phyloP scores from a whole-genome alignment of 2,329 filamentous ascomycete species.

The Xylaria polymorpha region DNA sequence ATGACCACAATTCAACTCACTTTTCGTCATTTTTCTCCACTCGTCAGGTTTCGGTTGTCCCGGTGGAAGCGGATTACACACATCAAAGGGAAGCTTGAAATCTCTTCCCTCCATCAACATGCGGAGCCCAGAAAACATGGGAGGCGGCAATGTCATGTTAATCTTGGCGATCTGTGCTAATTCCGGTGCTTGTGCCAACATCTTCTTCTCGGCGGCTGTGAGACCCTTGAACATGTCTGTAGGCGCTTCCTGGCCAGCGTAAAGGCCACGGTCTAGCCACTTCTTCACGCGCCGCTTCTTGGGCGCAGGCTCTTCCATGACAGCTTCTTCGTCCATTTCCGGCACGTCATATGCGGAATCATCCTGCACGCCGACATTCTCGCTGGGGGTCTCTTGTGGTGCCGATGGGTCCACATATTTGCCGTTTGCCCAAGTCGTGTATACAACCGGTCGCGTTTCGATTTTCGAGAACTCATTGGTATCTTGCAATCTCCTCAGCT shows the following conservation, averaged over 20 bases:
- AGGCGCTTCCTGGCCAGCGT: slow-evolving; percentile 79
- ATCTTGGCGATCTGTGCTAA: slow-evolving; percentile 59
- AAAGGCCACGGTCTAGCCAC: slow-evolving; percentile 85
- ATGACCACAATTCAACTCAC: slow-evolving; percentile 62
- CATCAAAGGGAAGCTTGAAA: slow-evolving; percentile 89
- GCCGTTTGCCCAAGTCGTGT: slow-evolving; percentile 73
- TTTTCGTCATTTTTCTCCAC: slow-evolving; percentile 92
- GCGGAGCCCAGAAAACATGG: slow-evolving; percentile 81
- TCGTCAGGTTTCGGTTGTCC: slow-evolving; percentile 93
- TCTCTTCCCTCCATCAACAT: slow-evolving; percentile 78
- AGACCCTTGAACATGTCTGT: slow-evolving; percentile 61
- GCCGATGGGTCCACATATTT: slow-evolving; percentile 64
- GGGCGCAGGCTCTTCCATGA: slow-evolving; percentile 52
- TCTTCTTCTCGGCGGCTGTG: slow-evolving; percentile 64
- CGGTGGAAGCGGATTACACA: slow-evolving; percentile 86
- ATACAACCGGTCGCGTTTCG: slow-evolving; percentile 66
- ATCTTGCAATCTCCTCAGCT: slow-evolving; percentile 69
- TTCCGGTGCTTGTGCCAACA: slow-evolving; percentile 60
- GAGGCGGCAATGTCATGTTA: slow-evolving; percentile 74
- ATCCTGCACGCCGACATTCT: slow-evolving; percentile 36
- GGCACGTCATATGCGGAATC: slow-evolving; percentile 49
- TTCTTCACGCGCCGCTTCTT: slow-evolving; percentile 71
- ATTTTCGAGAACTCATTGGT: slow-evolving; percentile 71
- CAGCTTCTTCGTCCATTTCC: slow-evolving; percentile 49
- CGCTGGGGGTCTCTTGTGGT: slow-evolving; percentile 33